phyloP scores from a whole-genome alignment of 768 basidiomycete genomes.

The Lactifluus echinatus region DNA sequence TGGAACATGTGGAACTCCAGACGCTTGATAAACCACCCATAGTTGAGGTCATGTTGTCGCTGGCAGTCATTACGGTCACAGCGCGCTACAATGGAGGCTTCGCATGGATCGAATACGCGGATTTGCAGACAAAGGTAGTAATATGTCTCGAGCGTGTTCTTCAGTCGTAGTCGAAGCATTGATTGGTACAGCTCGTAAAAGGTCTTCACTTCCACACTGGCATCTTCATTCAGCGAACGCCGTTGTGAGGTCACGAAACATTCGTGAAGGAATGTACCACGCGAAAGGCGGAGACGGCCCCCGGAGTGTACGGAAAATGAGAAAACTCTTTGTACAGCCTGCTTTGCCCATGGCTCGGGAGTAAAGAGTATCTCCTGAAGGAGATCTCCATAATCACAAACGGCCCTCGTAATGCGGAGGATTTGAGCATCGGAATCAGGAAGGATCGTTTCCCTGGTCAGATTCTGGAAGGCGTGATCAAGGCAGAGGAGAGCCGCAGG shows the following conservation, averaged over 20 bases:
- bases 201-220: neutral
- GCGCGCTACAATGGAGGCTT: neutral
- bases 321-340: neutral
- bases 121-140: neutral
- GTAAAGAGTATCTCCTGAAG: neutral
- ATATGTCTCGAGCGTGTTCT: neutral
- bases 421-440: neutral
- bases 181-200: constrained; percentile 2
- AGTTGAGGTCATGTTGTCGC: constrained; percentile 6
- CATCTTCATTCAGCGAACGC: neutral
- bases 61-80: constrained; percentile 8
- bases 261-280: constrained; percentile 4
- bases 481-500: constrained; percentile 15
- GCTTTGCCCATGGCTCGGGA: neutral
- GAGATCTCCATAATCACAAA: constrained; percentile 2
- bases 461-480: constrained; percentile 6
- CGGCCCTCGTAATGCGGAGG: neutral
- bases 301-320: neutral
- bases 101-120: constrained; percentile 16
- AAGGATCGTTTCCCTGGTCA: neutral
- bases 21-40: constrained; percentile 9
- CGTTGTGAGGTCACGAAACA: neutral
- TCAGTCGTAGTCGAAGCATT: constrained; percentile 3
- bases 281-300: constrained; percentile 5
- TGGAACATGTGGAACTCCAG: constrained; percentile 14